Percentiles rank a stretch among this genome's conserved stretches.
Evolutionary conservation across 805 yeast species (phyloP).

Genomic region (Cyberlindnera xishuangbannaensis): DNA sequence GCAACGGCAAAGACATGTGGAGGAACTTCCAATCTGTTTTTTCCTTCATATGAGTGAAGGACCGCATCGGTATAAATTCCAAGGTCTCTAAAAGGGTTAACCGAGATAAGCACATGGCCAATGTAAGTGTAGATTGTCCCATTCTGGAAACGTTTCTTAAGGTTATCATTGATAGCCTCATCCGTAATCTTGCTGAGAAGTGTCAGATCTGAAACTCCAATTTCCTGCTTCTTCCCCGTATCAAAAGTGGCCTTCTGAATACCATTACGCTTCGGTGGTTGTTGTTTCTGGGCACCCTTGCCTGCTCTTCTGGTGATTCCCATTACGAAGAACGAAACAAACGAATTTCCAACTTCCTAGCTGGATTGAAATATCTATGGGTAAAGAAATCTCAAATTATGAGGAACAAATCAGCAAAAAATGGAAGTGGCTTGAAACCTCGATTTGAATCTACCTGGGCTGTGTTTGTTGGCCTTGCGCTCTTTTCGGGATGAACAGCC

Average conservation of each 20-base stretch:
- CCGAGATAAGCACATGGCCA: constrained; percentile 92
- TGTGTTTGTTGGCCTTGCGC: no score
- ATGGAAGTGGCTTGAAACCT: no score
- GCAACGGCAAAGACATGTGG: constrained; percentile 99
- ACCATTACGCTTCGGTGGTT: constrained; percentile 52
- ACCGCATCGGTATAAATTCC: constrained; percentile 88
- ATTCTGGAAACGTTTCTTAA: constrained; percentile 83
- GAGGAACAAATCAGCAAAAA: no score
- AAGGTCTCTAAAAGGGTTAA: constrained; percentile 92
- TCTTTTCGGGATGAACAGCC: no score
- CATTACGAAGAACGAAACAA: no score
- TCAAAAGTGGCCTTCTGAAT: constrained; percentile 91
- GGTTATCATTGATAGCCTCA: constrained; percentile 86
- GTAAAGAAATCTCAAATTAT: no score
- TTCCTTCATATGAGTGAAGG: constrained; percentile 74
- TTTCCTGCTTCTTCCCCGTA: constrained; percentile 83
- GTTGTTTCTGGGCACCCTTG: constrained; percentile 40
- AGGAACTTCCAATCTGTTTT: constrained; percentile 91
- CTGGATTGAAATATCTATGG: no score
- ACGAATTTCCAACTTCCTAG: no score
- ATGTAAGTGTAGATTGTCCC: constrained; percentile 89
- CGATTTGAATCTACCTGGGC: no score
- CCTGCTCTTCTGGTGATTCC: constrained; percentile 75
- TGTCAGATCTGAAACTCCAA: constrained; percentile 96
- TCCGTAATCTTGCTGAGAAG: constrained; percentile 83